phyloP scores from a whole-genome alignment of 139 green algal genomes.

The Chlorella sorokiniana region DNA sequence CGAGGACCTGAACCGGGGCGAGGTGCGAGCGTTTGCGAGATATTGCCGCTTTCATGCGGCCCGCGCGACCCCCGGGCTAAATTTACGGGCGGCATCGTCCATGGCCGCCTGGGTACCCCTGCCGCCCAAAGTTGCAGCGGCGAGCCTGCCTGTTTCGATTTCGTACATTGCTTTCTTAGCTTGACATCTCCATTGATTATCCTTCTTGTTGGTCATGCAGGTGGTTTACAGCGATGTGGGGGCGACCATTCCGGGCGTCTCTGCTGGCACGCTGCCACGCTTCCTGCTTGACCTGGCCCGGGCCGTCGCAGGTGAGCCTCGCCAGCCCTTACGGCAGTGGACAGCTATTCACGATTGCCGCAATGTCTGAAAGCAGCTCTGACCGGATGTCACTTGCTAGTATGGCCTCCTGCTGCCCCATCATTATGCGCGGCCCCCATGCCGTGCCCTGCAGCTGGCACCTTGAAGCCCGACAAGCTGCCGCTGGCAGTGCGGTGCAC shows the following conservation, averaged over 20 bases:
- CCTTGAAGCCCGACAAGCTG: conserved; percentile 37
- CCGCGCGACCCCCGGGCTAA: background rate
- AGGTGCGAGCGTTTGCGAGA: background rate
- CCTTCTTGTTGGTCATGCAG: conserved; percentile 26
- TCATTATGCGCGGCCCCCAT: background rate
- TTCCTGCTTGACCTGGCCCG: conserved; percentile 44
- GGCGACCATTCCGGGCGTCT: conserved; percentile 44
- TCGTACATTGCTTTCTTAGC: background rate
- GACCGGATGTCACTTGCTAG: background rate
- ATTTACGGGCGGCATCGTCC: too few species aligned
- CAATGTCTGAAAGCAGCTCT: background rate
- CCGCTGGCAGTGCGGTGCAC: conserved; percentile 25
- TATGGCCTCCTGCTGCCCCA: background rate
- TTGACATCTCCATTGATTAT: background rate
- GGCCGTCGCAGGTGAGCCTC: conserved; percentile 13
- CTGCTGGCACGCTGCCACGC: conserved; percentile 5
- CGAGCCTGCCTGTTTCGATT: too few species aligned
- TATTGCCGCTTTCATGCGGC: background rate
- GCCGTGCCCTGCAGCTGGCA: conserved; percentile 5
- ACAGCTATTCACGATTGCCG: too few species aligned
- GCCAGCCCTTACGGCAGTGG: background rate
- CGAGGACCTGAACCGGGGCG: conserved; percentile 17
- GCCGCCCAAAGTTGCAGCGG: too few species aligned
- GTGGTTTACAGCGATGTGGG: conserved; percentile 48
- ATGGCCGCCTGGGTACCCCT: background rate